Evolutionary conservation across 2,329 filamentous ascomycete species (phyloP), one percentile per base, ranked within the genome.

Genomic region (Botrytis squamosa): DNA sequence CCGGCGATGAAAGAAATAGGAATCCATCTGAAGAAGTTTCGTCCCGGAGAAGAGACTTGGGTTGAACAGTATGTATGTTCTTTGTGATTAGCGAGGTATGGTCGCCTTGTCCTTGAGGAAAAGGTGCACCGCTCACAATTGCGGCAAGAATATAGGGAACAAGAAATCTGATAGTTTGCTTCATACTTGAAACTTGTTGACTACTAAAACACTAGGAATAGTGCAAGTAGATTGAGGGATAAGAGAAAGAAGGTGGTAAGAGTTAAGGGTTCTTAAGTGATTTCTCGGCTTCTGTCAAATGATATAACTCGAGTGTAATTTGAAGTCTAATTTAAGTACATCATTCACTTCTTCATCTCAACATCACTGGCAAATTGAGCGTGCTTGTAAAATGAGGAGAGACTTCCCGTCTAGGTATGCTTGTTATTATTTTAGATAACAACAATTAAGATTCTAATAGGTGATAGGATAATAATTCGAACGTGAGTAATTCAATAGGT

Each of bases 401-500:
- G 9, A 29, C 38, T 64, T 20, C 40, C 38, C 62, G 4, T 44
- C 36, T 52, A 69, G 33, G 20, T 57, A 69, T 57, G 66, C 49
- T 57, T 69, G 18, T 69, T 57, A 20, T 57, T 42, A 59, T 69
- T 63, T 63, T 42, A 57, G 10, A 69, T 69, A 33, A 69, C 1
- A 57, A 42, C 1, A 68, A 69, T 42, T 59, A 57, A 69, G 18
- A 59, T 69, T 38, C 49, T 25, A 33, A 16, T 33, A 44, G 66
- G 49, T 57, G 49, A 69, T 69, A 69, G 66, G 49, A 33, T 42
- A 42, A 68, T 33, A 42, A 68, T 57, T 68, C 18, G 36, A 68
- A 57, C 66, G 49, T 68, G 66, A 68, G 66, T 68, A 57, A 57
- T 68, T 57, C 36, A 42, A 57, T 57, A 68, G 66, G 49, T 5